Conservation (phyloP, 768 basidiomycete species). For the Termitomyces sp. region DNA sequence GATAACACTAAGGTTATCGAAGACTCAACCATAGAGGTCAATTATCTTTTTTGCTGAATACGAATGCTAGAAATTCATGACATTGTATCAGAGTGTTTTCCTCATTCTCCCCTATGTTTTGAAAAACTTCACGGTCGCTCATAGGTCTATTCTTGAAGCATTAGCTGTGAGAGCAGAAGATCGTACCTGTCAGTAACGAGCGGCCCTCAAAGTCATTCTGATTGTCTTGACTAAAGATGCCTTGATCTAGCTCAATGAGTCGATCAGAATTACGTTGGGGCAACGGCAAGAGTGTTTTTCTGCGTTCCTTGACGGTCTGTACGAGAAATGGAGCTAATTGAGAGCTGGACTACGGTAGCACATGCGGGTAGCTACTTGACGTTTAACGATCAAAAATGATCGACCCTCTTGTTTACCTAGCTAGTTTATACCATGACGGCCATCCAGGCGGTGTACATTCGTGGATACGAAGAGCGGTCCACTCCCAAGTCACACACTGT, state of each 20-base stretch:
- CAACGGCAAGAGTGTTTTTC: neutral
- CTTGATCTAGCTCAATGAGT: neutral
- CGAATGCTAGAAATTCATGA: neutral
- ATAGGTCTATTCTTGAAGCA: neutral
- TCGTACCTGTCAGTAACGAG: neutral
- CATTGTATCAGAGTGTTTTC: neutral
- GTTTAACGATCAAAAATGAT: conserved; percentile 2
- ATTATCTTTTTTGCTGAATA: neutral
- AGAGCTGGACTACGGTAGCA: no score
- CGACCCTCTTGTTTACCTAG: neutral
- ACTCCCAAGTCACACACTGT: conserved; percentile 75
- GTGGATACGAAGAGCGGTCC: conserved; percentile 59
- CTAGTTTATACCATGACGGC: conserved; percentile 43
- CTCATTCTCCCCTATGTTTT: neutral
- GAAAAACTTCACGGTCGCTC: neutral
- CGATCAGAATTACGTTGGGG: no score
- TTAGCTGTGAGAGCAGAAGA: neutral
- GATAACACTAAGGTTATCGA: neutral
- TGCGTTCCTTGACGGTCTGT: no score
- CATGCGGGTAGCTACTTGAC: no score
- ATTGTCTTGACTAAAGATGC: neutral
- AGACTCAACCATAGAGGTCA: neutral
- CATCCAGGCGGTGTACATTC: conserved; percentile 73
- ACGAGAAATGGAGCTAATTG: no score
- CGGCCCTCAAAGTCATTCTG: neutral